Percentiles rank a stretch among this genome's conserved stretches.
Evolutionary conservation across 2,329 filamentous ascomycete species (phyloP).

Genomic region (Xylariales sp.): DNA sequence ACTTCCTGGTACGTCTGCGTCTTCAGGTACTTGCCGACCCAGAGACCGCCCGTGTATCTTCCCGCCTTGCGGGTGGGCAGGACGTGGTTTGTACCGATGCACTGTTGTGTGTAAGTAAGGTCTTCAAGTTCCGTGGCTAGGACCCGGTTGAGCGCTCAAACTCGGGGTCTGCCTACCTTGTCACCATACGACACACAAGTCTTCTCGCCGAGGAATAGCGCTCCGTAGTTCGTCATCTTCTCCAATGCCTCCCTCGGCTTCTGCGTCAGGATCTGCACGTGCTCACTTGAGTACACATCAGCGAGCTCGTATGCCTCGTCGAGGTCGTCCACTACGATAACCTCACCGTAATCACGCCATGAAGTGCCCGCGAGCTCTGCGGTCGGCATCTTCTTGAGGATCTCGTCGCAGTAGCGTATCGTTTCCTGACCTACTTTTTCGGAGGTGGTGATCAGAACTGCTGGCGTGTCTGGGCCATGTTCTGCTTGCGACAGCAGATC

Average conservation of each 20-base stretch:
- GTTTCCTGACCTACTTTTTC: conserved; percentile 32
- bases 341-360: conserved; percentile 43
- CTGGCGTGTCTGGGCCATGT: conserved; percentile 47
- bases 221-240: conserved; percentile 47
- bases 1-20: conserved; percentile 52
- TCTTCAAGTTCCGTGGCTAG: too few relatives aligned
- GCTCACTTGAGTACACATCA: conserved; percentile 44
- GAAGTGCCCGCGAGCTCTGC: conserved; percentile 36
- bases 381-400: conserved; percentile 37
- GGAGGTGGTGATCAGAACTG: conserved; percentile 44
- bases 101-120: conserved; percentile 22
- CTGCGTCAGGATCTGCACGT: conserved; percentile 46
- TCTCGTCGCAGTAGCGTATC: conserved; percentile 30
- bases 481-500: conserved; percentile 46
- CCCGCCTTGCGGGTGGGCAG: conserved; percentile 44
- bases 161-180: conserved; percentile 40
- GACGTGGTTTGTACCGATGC: conserved; percentile 52
- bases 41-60: conserved; percentile 46
- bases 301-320: conserved; percentile 42
- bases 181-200: conserved; percentile 51
- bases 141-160: too few relatives aligned
- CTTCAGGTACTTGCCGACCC: conserved; percentile 50
- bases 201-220: conserved; percentile 45
- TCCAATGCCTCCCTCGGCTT: conserved; percentile 41
- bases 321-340: conserved; percentile 36